A percentile compares a stretch with the other conserved stretches of the same genome.
Conservation (phyloP, 345 rosid species). For the Psidium guajava region DNA sequence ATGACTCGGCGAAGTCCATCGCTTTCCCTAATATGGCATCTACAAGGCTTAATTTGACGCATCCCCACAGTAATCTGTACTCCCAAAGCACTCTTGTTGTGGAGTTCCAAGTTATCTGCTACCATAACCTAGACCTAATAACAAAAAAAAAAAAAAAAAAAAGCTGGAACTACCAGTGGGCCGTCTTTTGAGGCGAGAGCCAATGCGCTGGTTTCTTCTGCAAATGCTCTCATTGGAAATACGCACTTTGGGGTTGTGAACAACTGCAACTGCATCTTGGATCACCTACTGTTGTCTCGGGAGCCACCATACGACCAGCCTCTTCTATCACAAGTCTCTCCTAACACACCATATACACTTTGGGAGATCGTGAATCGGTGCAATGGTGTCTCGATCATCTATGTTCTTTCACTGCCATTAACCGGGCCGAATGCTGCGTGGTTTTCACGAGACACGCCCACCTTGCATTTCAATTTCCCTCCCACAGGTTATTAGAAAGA, state of each 20-base stretch:
- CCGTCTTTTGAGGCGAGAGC: neutral
- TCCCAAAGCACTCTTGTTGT: neutral
- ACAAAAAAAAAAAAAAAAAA: neutral
- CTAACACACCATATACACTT: neutral
- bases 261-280: neutral
- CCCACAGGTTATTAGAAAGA: neutral
- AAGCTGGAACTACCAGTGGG: neutral
- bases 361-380: neutral
- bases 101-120: neutral
- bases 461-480: neutral
- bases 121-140: neutral
- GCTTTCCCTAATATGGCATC: neutral
- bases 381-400: neutral
- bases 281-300: neutral
- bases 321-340: neutral
- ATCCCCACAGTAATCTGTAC: neutral
- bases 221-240: neutral
- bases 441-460: neutral
- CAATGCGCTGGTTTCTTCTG: neutral
- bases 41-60: neutral
- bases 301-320: neutral
- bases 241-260: neutral
- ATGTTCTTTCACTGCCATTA: neutral
- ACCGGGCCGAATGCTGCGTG: neutral
- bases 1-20: neutral